Conservation (phyloP, 306 rosid genomes). For the Ziziphus jujuba region DNA sequence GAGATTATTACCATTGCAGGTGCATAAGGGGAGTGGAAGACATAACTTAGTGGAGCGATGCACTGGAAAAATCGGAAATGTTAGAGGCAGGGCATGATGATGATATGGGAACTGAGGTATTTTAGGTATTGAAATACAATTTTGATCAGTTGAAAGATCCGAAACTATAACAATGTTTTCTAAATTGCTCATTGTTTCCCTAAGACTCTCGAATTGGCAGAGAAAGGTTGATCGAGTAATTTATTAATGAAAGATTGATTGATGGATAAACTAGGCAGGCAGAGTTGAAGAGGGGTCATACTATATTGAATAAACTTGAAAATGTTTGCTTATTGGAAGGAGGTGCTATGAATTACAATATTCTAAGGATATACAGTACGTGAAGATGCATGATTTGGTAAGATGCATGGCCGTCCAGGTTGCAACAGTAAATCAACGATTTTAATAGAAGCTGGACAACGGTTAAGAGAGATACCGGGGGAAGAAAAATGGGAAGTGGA, state of each 20-base stretch:
- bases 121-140: slow-evolving; percentile 25
- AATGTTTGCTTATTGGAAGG: slow-evolving; percentile 1
- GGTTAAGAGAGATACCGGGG: slow-evolving; percentile 6
- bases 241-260: slow-evolving; percentile 24
- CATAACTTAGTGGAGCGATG: background rate
- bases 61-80: background rate
- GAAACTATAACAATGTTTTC: slow-evolving; percentile 4
- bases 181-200: slow-evolving; percentile 25
- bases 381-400: slow-evolving; percentile 22
- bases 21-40: slow-evolving; percentile 7
- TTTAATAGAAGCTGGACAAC: slow-evolving; percentile 2
- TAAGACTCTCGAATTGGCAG: slow-evolving; percentile 18
- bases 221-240: slow-evolving; percentile 20
- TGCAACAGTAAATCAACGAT: background rate
- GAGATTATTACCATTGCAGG: background rate
- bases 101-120: slow-evolving; percentile 34
- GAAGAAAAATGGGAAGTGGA: slow-evolving; percentile 16
- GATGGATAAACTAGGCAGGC: slow-evolving; percentile 9
- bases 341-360: no score
- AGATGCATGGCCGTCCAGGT: slow-evolving; percentile 20
- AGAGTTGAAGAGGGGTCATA: slow-evolving; percentile 8
- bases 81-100: background rate
- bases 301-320: slow-evolving; percentile 17
- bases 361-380: no score
- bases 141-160: slow-evolving; percentile 16